A percentile compares a stretch with the other conserved stretches of the same genome.
Conservation (phyloP, 208 protist genomes). For the Trypanosoma lewisi region DNA sequence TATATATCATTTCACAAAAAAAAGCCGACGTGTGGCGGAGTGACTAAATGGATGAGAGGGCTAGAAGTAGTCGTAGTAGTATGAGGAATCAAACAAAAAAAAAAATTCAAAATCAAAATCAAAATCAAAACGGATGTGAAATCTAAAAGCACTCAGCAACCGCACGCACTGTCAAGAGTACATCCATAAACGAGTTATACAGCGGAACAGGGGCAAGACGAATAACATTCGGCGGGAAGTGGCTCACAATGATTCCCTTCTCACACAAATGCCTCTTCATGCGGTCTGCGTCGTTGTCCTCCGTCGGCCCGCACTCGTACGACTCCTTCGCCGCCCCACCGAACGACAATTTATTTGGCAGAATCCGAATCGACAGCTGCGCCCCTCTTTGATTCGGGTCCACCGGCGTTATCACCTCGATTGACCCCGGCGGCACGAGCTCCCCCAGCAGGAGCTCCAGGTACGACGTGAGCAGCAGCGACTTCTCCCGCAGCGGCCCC, state of each 20-base stretch:
- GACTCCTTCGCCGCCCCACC: slow-evolving; percentile 8
- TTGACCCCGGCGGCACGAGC: slow-evolving; percentile 53
- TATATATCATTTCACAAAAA: too few relatives aligned
- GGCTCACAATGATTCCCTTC: slow-evolving; percentile 54
- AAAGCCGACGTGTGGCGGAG: too few relatives aligned
- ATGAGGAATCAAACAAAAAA: not conserved
- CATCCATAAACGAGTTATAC: slow-evolving; percentile 93
- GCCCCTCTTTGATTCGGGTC: slow-evolving; percentile 81
- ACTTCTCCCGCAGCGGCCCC: slow-evolving; percentile 74
- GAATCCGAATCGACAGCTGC: slow-evolving; percentile 88
- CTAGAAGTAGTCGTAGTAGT: not conserved
- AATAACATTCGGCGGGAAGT: slow-evolving; percentile 62
- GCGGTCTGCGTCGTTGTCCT: slow-evolving; percentile 40
- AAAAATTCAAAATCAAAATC: not conserved
- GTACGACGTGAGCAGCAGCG: slow-evolving; percentile 86
- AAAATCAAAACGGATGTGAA: not conserved
- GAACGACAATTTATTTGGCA: slow-evolving; percentile 40
- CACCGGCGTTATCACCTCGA: slow-evolving; percentile 83
- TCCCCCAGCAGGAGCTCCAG: slow-evolving; percentile 82
- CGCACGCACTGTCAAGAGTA: slow-evolving; percentile 59
- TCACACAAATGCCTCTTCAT: slow-evolving; percentile 51
- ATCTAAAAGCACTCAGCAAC: slow-evolving; percentile 42
- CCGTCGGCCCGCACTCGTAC: slow-evolving; percentile 37
- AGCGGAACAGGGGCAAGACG: slow-evolving; percentile 82
- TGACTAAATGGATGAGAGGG: too few relatives aligned